A percentile compares a stretch with the other conserved stretches of the same genome.
Evolutionary conservation across 345 rosid genomes (phyloP).

Genomic region (Brassica nigra): DNA sequence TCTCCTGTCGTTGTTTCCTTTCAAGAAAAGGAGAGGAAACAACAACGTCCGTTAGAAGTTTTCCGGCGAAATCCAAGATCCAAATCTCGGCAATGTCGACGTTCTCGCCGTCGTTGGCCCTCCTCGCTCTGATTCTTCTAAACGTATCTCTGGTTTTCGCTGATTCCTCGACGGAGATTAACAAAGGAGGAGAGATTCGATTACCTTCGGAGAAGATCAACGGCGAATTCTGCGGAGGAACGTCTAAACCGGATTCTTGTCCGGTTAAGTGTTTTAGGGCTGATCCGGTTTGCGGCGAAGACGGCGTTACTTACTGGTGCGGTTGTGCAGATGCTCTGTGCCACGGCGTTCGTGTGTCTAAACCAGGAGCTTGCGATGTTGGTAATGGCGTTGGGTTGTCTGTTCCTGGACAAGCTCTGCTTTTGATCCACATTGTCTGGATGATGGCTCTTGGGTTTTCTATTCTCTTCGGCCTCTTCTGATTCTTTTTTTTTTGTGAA

Average conservation of each 20-base stretch:
- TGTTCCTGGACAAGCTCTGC: slow-evolving; percentile 86
- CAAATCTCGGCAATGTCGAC: slow-evolving; percentile 37
- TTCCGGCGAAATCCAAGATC: slow-evolving; percentile 2
- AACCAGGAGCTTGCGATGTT: slow-evolving; percentile 73
- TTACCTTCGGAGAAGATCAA: slow-evolving; percentile 43
- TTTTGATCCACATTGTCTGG: slow-evolving; percentile 90
- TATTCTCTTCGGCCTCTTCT: slow-evolving; percentile 76
- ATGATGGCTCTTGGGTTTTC: slow-evolving; percentile 82
- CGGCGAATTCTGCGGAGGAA: slow-evolving; percentile 36
- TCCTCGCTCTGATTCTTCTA: slow-evolving; percentile 14
- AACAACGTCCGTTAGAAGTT: slow-evolving; percentile 10
- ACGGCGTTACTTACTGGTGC: slow-evolving; percentile 95
- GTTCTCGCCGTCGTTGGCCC: slow-evolving; percentile 25
- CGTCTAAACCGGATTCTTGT: slow-evolving; percentile 51
- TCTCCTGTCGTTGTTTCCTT: slow-evolving; percentile 29
- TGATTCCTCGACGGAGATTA: not conserved
- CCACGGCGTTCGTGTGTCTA: slow-evolving; percentile 61
- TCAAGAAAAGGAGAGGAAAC: slow-evolving; percentile 33
- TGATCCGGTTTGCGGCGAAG: slow-evolving; percentile 86
- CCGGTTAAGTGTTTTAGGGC: slow-evolving; percentile 84
- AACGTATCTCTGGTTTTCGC: not conserved
- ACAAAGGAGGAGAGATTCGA: slow-evolving; percentile 26
- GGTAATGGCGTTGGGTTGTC: slow-evolving; percentile 72
- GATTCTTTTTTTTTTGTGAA: slow-evolving; percentile 18
- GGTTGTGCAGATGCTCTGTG: slow-evolving; percentile 87